phyloP scores from a whole-genome alignment of 176 grass and related monocot genomes.

The Otatea glauca region DNA sequence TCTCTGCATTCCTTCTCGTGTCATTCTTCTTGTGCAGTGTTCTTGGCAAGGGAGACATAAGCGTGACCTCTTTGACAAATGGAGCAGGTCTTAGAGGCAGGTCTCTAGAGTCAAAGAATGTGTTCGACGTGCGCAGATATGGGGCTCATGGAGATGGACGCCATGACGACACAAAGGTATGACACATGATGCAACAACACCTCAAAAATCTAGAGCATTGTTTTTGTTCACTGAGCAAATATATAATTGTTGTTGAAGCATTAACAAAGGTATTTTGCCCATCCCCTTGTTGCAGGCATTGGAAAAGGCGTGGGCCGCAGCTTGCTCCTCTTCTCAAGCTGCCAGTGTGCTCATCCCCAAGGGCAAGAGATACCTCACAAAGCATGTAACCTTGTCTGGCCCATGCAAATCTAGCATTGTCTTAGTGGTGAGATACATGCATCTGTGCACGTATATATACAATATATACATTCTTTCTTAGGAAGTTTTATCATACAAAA shows the following conservation, averaged over 20 bases:
- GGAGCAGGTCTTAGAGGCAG: not conserved
- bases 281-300: constrained; percentile 37
- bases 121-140: constrained; percentile 47
- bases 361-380: constrained; percentile 59
- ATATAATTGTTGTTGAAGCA: not conserved
- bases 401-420: constrained; percentile 62
- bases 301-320: constrained; percentile 52
- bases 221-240: not conserved
- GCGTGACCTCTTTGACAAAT: not conserved
- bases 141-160: constrained; percentile 59
- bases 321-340: constrained; percentile 55
- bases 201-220: constrained; percentile 18
- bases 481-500: too few relatives aligned
- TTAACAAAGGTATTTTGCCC: too few relatives aligned
- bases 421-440: constrained; percentile 33
- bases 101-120: constrained; percentile 30
- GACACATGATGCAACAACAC: not conserved
- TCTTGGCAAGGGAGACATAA: constrained; percentile 20
- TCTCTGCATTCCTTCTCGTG: not conserved
- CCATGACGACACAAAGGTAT: constrained; percentile 59
- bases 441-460: too few relatives aligned
- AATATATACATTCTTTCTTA: too few relatives aligned
- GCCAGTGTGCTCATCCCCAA: constrained; percentile 60
- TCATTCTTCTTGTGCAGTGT: constrained; percentile 7
- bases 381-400: constrained; percentile 54